Evolutionary conservation across 139 green algal species (phyloP).

Genomic region (Mychonastes homosphaera): DNA sequence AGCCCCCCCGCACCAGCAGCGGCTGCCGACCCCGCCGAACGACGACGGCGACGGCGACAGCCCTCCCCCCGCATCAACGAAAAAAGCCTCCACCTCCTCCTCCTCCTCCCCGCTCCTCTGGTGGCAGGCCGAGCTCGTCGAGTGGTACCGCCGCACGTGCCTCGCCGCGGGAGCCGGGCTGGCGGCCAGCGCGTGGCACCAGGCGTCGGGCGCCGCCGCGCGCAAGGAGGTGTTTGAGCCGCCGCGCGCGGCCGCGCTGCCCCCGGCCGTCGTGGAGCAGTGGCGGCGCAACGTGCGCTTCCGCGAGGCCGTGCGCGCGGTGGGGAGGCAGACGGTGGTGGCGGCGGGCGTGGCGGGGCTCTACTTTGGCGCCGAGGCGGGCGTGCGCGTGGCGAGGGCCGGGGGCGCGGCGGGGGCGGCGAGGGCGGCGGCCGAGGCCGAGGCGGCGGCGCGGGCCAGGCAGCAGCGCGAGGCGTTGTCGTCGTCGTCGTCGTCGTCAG

Average conservation of each 20-base stretch:
- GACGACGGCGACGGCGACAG: no score
- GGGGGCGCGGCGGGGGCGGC: no score
- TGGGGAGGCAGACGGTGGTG: constrained; percentile 14
- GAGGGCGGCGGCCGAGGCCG: no score
- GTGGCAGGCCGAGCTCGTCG: constrained; percentile 16
- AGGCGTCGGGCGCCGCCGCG: neutral
- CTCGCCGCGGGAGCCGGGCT: constrained; percentile 12
- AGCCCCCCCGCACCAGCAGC: no score
- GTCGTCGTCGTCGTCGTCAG: no score
- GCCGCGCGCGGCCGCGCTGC: constrained; percentile 12
- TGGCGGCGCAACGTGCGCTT: constrained; percentile 7
- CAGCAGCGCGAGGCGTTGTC: no score
- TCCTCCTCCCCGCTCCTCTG: no score
- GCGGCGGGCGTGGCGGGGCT: constrained; percentile 1
- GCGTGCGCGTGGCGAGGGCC: neutral
- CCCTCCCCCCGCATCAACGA: no score
- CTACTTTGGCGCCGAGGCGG: constrained; percentile 19
- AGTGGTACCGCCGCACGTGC: constrained; percentile 9
- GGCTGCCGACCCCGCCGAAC: no score
- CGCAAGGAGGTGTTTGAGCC: constrained; percentile 9
- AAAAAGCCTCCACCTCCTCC: no score
- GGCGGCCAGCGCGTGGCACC: neutral
- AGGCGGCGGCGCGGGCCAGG: no score
- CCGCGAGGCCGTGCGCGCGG: neutral
- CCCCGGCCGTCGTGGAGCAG: neutral